These are phyloP conservation scores for Colletotrichum filicis DNA, from an alignment of 2,329 filamentous ascomycete species.

Conservation along the genomic window DNA sequence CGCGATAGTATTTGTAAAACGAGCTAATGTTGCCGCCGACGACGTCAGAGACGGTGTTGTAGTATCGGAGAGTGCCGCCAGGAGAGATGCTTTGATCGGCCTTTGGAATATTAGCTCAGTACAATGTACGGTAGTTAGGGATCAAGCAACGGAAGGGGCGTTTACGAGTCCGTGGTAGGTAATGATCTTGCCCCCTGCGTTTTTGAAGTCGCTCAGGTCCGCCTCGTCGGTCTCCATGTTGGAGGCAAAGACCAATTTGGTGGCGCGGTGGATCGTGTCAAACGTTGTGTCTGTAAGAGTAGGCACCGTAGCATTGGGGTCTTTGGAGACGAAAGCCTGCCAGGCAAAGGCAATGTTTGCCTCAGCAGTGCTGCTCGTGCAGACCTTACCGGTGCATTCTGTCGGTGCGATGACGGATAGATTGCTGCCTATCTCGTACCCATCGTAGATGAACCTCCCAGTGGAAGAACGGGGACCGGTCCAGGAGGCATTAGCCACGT, in stretches of 20 bases:
- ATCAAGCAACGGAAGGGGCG: not conserved
- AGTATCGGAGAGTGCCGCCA: slow-evolving; percentile 40
- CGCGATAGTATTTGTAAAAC: slow-evolving; percentile 46
- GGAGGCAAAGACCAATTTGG: not conserved
- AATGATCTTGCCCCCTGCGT: slow-evolving; percentile 52
- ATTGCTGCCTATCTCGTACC: slow-evolving; percentile 4
- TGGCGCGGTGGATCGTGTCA: not conserved
- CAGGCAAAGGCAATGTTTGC: not conserved
- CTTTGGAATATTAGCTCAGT: slow-evolving; percentile 12
- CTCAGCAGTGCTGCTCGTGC: not conserved
- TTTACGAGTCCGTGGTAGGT: slow-evolving; percentile 47
- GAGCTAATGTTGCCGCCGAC: slow-evolving; percentile 12
- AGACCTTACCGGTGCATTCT: not conserved
- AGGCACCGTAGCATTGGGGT: not conserved
- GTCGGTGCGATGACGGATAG: not conserved
- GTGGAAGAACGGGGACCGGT: not conserved
- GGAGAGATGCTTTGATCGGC: slow-evolving; percentile 36
- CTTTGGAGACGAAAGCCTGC: not conserved
- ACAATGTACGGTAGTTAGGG: fast-evolving
- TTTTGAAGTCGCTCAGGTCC: slow-evolving; percentile 47
- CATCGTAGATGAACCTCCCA: not conserved
- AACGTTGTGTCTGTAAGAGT: not conserved
- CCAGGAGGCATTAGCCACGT: not conserved
- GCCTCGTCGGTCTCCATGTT: not conserved
- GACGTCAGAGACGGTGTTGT: slow-evolving; percentile 38